Evolutionary conservation across 2,329 filamentous ascomycete genomes (phyloP), one percentile per base, ranked within the genome.

Genomic region (Xylariaceae sp.): DNA sequence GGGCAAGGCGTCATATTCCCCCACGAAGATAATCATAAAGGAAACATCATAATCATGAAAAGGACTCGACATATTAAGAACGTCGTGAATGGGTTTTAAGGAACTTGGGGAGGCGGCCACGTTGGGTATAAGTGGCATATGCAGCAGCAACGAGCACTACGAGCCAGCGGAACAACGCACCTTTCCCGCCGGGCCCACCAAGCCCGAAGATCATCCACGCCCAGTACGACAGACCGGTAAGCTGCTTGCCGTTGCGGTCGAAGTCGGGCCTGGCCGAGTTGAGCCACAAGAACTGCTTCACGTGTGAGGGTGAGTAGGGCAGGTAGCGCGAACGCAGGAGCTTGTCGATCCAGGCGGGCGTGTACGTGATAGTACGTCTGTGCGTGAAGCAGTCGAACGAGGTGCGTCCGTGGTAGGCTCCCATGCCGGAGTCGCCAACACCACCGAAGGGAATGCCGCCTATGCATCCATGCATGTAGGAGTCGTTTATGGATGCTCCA

Each of bases 391-490:
- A 76, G 66, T 90, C 86, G 73, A 89, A 90, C 1, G 81, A 84
- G n/a, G 88, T 80, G 69, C 86, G 85, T 61, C 92, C 92, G 67
- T 89, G 85, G 78, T 95, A 95, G 35, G 83, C 78, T 62, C 91
- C 91, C 62, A 82, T 81, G 56, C 91, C 91, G 50, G 87, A 90
- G 66, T 88, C 83, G 64, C 92, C 91, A 6, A 96, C 88, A 67
- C 91, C 91, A 64, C 92, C 92, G 72, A 96, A 96, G 44, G 88
- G 80, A 1, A 94, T 77, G 1, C 86, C 89, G 37, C 84, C 82
- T 63, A 94, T 82, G 18, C 82, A 81, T 60, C 82, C 86, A 72
- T 92, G 89, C 76, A 88, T 87, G 73, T 85, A 88, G 56, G 83
- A 81, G 71, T 78, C 88, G 81, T 78, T 90, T 76, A 80, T 84